A percentile compares a stretch with the other conserved stretches of the same genome.
These are phyloP conservation scores for Mycena polygramma DNA, from an alignment of 768 basidiomycete genomes.

Conservation along the genomic window DNA sequence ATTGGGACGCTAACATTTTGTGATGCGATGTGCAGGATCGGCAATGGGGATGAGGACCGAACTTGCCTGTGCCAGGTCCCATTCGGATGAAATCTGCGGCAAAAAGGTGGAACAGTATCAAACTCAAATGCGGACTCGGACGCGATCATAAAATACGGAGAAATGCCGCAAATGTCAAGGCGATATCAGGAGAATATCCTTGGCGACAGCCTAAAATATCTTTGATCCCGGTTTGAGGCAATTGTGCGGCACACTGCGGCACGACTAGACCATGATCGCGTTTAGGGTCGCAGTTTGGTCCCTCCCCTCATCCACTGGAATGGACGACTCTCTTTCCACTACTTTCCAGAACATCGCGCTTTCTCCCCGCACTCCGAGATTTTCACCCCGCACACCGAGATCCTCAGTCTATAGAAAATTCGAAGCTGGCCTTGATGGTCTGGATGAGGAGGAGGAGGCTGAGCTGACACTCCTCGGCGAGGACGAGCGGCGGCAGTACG, in stretches of 20 bases:
- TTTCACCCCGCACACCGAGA: conserved; percentile 38
- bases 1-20: too few relatives aligned
- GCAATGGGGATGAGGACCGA: too few relatives aligned
- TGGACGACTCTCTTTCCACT: conserved; percentile 52
- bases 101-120: too few relatives aligned
- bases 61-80: too few relatives aligned
- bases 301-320: conserved; percentile 25
- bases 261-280: neutral
- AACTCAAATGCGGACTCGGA: too few relatives aligned
- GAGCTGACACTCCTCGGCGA: conserved; percentile 73
- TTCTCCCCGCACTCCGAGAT: conserved; percentile 62
- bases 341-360: conserved; percentile 71
- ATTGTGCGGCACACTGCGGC: neutral
- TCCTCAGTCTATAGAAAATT: conserved; percentile 34
- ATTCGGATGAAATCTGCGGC: too few relatives aligned
- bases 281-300: neutral
- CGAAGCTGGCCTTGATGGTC: conserved; percentile 28
- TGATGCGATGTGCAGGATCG: too few relatives aligned
- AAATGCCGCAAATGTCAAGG: too few relatives aligned
- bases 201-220: neutral
- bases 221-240: conserved; percentile 2
- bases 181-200: too few relatives aligned
- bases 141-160: too few relatives aligned
- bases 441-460: conserved; percentile 64
- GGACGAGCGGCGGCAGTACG: conserved; percentile 64